Base-by-base conservation (phyloP, 441 rosid genomes). In the Flueggea neowawraea region DNA sequence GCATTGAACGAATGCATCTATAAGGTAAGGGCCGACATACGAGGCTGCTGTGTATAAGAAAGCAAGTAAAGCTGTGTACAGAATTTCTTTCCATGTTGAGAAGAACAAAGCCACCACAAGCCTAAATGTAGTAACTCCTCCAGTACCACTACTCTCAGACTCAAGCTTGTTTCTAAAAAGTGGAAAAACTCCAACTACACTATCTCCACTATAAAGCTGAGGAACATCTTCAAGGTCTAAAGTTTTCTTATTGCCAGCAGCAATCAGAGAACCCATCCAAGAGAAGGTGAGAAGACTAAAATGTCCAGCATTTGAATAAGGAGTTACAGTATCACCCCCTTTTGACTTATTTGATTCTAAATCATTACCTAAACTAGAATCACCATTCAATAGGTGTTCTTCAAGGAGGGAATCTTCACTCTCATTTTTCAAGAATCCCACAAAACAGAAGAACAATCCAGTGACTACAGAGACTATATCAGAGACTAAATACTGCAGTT, bases 211-310 rank as follows among this genome's bases (percentile, higher is more conserved):
- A 67, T 82, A 78, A 49, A 94, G 87, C 68, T 94, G 94, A 73
- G 98, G 94, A 66, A 90, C 93, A 73, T 94, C 95, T 57, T 89
- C 82, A 28, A 76, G 84, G 85, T 90, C 89, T 69, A 90, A 71
- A 47, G 82, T 62, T 75, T 90, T 90, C 82, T 83, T 90, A 57
- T 88, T 87, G 59, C 98, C 98, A 53, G 61, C 31, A 15, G 84
- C 80, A 74, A 94, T 74, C 17, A 90, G 68, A 63, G 89, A 79
- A 58, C 76, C 77, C 81, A 87, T 67, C 97, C 95, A 87, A 49
- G 93, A 83, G 83, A 94, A 89, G 44, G 88, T 80, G 55, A 84
- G 66, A 55, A 75, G 54, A 60, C 85, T 82, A 60, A 87, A 72
- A 54, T 80, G 52, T 52, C 93, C 78, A 57, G 90, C 96, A 58